A percentile compares a stretch with the other conserved stretches of the same genome.
Conservation (phyloP, 163 green algal genomes). For the Volvox carteri region DNA sequence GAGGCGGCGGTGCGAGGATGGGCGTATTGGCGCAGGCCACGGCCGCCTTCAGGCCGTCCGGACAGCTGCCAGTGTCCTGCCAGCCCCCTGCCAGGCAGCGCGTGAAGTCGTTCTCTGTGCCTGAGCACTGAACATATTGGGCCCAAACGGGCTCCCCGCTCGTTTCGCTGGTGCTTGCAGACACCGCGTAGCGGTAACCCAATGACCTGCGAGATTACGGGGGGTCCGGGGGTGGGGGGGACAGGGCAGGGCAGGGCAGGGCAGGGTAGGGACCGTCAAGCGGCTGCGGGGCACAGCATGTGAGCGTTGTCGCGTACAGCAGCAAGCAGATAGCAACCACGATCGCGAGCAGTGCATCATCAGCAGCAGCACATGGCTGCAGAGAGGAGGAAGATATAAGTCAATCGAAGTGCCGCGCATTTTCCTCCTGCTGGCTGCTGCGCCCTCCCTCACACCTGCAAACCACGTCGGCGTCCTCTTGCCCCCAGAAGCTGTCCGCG, state of each 20-base stretch:
- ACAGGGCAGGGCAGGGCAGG: too few species aligned
- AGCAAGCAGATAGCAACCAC: too few species aligned
- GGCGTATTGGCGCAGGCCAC: conserved; percentile 2
- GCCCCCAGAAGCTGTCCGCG: neutral
- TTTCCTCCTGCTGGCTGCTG: too few species aligned
- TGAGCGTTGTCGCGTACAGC: too few species aligned
- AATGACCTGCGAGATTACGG: neutral
- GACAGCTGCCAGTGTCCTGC: neutral
- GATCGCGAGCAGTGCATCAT: too few species aligned
- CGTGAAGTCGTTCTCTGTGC: conserved; percentile 17
- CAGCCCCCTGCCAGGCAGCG: neutral
- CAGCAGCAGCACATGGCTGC: too few species aligned
- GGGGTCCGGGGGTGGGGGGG: too few species aligned
- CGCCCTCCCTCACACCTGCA: conserved; percentile 40
- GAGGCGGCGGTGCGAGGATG: conserved; percentile 3
- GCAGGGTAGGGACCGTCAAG: too few species aligned
- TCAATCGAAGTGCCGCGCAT: too few species aligned
- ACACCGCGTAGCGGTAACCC: neutral
- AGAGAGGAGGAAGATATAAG: too few species aligned
- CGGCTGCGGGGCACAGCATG: too few species aligned
- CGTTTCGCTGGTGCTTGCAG: neutral
- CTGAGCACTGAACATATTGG: neutral
- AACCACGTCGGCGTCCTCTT: neutral
- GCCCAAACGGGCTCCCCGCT: neutral
- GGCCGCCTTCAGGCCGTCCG: neutral